phyloP scores from a whole-genome alignment of 805 yeast species.

The Saturnispora ahearnii region DNA sequence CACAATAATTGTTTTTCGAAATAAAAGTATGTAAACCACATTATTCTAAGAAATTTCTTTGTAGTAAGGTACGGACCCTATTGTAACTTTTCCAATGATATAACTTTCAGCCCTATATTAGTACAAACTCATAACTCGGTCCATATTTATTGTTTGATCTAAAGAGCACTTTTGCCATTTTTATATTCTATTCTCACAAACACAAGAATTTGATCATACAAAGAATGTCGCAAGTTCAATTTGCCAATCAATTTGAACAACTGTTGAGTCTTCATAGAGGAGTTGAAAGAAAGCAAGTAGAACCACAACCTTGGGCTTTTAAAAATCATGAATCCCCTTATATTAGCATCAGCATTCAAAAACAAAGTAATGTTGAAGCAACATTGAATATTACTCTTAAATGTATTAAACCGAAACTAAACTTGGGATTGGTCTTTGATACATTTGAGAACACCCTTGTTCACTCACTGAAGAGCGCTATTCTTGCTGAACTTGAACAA shows the following conservation, averaged over 20 bases:
- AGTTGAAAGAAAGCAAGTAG: constrained; percentile 15
- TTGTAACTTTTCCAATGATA: too few species aligned
- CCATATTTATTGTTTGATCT: not conserved
- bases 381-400: constrained; percentile 31
- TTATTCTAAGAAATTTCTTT: too few species aligned
- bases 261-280: not conserved
- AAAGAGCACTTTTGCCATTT: not conserved
- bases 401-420: constrained; percentile 68
- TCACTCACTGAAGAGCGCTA: constrained; percentile 31
- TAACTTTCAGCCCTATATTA: too few species aligned
- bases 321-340: not conserved
- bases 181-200: not conserved
- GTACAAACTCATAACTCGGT: not conserved
- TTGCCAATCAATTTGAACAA: constrained; percentile 4
- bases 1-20: too few species aligned
- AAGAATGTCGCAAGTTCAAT: constrained; percentile 5
- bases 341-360: not conserved
- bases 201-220: not conserved
- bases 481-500: constrained; percentile 18
- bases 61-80: too few species aligned
- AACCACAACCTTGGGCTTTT: constrained; percentile 7
- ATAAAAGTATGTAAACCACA: too few species aligned
- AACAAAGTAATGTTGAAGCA: not conserved
- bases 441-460: constrained; percentile 20
- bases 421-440: constrained; percentile 13